Percentiles rank a stretch among this genome's conserved stretches.
Conservation (phyloP, 2,329 filamentous ascomycete genomes). For the Sclerotinia minor region DNA sequence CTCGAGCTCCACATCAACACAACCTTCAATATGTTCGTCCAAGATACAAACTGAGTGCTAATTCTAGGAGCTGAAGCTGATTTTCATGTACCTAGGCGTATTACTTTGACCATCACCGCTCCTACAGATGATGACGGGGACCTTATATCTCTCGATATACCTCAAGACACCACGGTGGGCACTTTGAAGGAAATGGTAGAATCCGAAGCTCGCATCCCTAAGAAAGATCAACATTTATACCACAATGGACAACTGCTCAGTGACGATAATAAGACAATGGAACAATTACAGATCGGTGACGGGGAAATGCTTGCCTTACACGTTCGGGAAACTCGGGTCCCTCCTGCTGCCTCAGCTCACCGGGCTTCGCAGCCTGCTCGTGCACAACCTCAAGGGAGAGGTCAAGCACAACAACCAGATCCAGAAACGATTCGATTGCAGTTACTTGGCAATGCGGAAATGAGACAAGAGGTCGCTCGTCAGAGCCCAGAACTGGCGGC, state of each 20-base stretch:
- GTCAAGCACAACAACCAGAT: slow-evolving; percentile 53
- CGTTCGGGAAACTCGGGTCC: slow-evolving; percentile 60
- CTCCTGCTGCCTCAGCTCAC: slow-evolving; percentile 44
- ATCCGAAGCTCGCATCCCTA: slow-evolving; percentile 74
- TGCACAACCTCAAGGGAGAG: slow-evolving; percentile 41
- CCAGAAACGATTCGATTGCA: slow-evolving; percentile 81
- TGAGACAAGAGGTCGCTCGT: slow-evolving; percentile 69
- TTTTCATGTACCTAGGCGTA: slow-evolving; percentile 59
- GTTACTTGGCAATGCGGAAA: slow-evolving; percentile 73
- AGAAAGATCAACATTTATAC: slow-evolving; percentile 77
- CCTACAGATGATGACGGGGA: slow-evolving; percentile 63
- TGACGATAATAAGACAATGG: slow-evolving; percentile 77
- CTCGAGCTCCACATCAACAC: background rate
- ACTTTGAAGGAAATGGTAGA: slow-evolving; percentile 87
- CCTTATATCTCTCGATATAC: slow-evolving; percentile 79
- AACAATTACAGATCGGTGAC: slow-evolving; percentile 77
- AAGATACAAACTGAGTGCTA: background rate
- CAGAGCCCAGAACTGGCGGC: slow-evolving; percentile 75
- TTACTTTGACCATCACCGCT: slow-evolving; percentile 82
- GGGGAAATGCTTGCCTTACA: slow-evolving; percentile 92
- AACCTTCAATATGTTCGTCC: slow-evolving; percentile 20
- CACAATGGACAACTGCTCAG: slow-evolving; percentile 82
- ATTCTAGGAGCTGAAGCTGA: slow-evolving; percentile 19
- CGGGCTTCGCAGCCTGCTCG: slow-evolving; percentile 36
- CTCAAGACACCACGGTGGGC: slow-evolving; percentile 77